Evolutionary conservation across 768 basidiomycete species (phyloP), one percentile per base, ranked within the genome.

Genomic region (Tricholomella constricta): DNA sequence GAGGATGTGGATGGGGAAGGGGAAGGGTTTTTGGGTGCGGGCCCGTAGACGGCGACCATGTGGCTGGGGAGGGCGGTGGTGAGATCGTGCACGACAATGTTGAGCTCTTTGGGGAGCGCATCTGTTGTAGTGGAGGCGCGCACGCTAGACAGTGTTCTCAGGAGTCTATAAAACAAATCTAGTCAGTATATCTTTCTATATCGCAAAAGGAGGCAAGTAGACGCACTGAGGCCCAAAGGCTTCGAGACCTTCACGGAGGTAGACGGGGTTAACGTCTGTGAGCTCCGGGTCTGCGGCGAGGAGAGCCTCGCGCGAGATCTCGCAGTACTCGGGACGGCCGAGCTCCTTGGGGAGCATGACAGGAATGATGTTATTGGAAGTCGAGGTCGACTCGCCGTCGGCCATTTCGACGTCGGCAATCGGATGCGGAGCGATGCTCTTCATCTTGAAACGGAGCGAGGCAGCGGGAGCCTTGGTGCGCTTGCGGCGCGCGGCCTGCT

Each of bases 231-330:
- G 61, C 2, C 81, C 81, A 15, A 79, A 62, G 0, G 68, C 63
- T 22, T 76, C 73, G 23, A 89, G 65, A 15, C 69, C 69, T 26
- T 81, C 77, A 15, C 78, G 81, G 52, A 89, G 68, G 57, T 82
- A 87, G 12, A 78, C 70, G 29, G 80, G 54, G 15, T 80, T 76
- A 10, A 79, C 72, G 17, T 75, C 76, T 6, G 53, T 68, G 8
- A 86, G 69, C 9, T 70, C 74, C 20, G 82, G 78, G 29, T 81
- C 81, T 51, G 82, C 70, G 7, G 78, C 78, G 2, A 66, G 62
- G 32, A 89, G 59, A 34, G 77, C 73, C 27, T 78, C 79, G 19
- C 64, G 61, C 14, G 76, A 64, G 41, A 87, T 70, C 35, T 78
- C 78, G 23, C 69, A 59, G 55, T 73, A 84, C 1, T 72, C 66